These are phyloP conservation scores for Afroboletus lepidellus DNA, from an alignment of 1,284 basidiomycete genomes.

Conservation along the genomic window DNA sequence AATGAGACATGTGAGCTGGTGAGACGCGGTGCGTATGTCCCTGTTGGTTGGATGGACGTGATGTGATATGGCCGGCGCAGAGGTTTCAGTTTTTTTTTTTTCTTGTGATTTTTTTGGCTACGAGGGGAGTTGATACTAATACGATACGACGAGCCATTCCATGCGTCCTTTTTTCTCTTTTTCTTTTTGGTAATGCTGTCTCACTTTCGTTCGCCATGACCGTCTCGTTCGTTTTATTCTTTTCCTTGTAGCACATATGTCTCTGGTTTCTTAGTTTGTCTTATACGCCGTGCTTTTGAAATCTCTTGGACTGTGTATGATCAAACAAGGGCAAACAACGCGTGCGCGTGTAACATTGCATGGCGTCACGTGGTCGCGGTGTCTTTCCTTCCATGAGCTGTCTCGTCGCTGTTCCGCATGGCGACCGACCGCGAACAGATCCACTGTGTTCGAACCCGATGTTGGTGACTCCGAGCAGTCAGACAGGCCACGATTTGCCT, in stretches of 20 bases:
- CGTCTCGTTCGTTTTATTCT: constrained; percentile 3
- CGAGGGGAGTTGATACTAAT: constrained; percentile 25
- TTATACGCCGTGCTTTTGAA: neutral
- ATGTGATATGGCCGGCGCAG: constrained; percentile 1
- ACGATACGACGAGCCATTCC: constrained; percentile 7
- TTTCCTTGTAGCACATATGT: constrained; percentile 12
- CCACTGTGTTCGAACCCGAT: neutral
- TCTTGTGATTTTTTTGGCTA: constrained; percentile 25
- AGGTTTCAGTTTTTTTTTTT: constrained; percentile 1
- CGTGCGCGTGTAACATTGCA: constrained; percentile 4
- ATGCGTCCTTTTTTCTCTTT: constrained; percentile 4
- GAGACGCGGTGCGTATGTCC: constrained; percentile 12
- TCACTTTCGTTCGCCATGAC: constrained; percentile 1
- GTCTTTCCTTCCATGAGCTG: neutral
- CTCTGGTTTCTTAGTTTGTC: neutral
- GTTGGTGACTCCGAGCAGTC: neutral
- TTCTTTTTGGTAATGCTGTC: constrained; percentile 6
- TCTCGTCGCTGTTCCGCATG: constrained; percentile 3
- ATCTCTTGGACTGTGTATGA: neutral
- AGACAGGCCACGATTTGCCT: constrained; percentile 1
- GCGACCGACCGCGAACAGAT: neutral
- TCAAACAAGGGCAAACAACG: constrained; percentile 21
- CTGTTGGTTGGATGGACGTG: neutral
- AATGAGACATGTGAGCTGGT: constrained; percentile 30
- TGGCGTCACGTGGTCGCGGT: constrained; percentile 16